Conservation (phyloP, 225 moss, liverwort and hornwort species). For the Climacium dendroides region DNA sequence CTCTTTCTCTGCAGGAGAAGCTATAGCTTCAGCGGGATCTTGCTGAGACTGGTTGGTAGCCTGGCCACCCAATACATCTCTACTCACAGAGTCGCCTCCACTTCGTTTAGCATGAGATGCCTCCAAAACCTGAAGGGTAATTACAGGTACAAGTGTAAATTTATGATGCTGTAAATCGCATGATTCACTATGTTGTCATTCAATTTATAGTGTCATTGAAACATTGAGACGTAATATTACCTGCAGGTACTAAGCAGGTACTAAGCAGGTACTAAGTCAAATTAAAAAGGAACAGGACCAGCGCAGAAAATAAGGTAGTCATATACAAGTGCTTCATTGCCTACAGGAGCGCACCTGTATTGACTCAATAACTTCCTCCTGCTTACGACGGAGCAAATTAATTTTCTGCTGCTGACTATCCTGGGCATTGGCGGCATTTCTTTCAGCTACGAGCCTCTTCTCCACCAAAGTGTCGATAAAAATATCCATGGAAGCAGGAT, state of each 20-base stretch:
- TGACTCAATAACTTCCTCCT: conserved; percentile 75
- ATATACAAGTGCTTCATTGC: neutral
- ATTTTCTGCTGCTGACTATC: conserved; percentile 45
- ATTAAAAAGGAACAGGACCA: neutral
- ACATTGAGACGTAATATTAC: neutral
- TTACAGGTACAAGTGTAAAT: neutral
- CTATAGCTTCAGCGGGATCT: neutral
- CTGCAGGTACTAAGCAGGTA: neutral
- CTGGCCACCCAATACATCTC: neutral
- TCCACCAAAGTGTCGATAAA: conserved; percentile 84
- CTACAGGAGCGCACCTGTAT: conserved; percentile 47
- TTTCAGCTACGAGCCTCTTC: conserved; percentile 58
- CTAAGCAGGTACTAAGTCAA: neutral
- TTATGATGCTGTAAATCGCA: neutral
- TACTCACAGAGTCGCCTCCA: conserved; percentile 14
- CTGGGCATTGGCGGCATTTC: conserved; percentile 20
- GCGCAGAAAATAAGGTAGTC: neutral
- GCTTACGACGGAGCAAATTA: conserved; percentile 46
- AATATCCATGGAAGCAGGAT: conserved; percentile 75
- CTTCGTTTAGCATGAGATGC: conserved; percentile 51
- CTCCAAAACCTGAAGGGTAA: conserved; percentile 41
- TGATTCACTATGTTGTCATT: neutral
- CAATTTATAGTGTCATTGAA: neutral
- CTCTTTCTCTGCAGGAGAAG: conserved; percentile 3
- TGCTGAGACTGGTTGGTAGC: neutral